phyloP scores from a whole-genome alignment of 371 early-diverging fungal genomes.

The Syncephalastrum racemosum region DNA sequence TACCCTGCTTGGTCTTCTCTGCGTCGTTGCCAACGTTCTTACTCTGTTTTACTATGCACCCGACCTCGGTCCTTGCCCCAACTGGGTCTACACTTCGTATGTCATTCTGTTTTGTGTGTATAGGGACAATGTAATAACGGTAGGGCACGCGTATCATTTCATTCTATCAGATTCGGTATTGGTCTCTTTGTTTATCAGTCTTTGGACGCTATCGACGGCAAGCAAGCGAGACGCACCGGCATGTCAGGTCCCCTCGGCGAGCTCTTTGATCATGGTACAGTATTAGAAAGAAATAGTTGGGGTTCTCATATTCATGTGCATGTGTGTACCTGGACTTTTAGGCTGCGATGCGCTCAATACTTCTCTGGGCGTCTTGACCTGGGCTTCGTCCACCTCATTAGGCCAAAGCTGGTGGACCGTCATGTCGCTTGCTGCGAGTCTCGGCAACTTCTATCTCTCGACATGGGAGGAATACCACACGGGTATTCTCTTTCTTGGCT shows the following conservation, averaged over 20 bases:
- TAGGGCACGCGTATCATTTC: background rate
- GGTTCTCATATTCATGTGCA: constrained; percentile 1
- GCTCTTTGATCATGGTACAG: constrained; percentile 85
- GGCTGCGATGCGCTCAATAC: constrained; percentile 93
- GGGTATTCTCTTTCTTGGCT: constrained; percentile 84
- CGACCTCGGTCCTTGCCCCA: constrained; percentile 79
- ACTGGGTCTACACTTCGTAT: constrained; percentile 83
- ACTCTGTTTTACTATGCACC: constrained; percentile 74
- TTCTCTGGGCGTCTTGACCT: constrained; percentile 58
- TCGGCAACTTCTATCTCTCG: constrained; percentile 88
- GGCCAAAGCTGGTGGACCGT: constrained; percentile 82
- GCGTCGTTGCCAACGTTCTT: constrained; percentile 73
- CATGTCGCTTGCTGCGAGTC: constrained; percentile 53
- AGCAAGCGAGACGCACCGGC: constrained; percentile 95
- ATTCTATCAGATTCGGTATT: constrained; percentile 56
- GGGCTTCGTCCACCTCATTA: constrained; percentile 67
- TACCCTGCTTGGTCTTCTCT: constrained; percentile 91
- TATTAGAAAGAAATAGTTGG: background rate
- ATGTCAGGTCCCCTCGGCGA: constrained; percentile 93
- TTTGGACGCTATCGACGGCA: constrained; percentile 98
- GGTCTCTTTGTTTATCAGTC: constrained; percentile 94
- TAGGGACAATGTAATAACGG: too few species aligned
- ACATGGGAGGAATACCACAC: constrained; percentile 98
- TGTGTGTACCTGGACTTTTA: constrained; percentile 13
- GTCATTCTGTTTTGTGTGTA: background rate